Base-by-base conservation (phyloP, 495 filamentous ascomycete species). In the Penicillium robsamsonii region DNA sequence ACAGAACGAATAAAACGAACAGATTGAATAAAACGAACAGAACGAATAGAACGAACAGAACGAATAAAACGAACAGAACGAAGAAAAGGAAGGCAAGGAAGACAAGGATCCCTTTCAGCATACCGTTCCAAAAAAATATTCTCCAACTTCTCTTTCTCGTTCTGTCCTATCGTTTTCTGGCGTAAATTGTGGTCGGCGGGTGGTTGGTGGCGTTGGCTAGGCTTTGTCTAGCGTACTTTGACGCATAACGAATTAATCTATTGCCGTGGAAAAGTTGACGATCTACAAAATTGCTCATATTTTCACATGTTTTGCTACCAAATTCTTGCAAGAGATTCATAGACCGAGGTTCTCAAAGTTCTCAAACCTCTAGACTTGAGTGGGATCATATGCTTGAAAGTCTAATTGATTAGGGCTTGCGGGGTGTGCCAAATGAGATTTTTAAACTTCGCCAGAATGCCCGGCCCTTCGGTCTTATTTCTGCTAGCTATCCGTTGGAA, bases 381-480 rank as follows among this genome's bases (percentile, higher is more conserved):
- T 18, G 20, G n/a, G n/a, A 45, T 22, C 43, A 22, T 25, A 45
- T 45, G 43, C 5, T 12, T 12, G 9, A 45, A 45, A 45, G 43
- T 45, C 43, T 45, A 45, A 45, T 45, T 45, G 12, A 45, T 45
- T 45, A 45, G 43, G 43, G 20, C 43, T 45, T 45, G 12, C 20
- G 24, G 22, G 43, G 24, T 27, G 1, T 25, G 41, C 41, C 22
- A 27, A 45, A 27, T 27, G 43, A 45, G 24, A 11, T n/a, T 27
- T 27, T 45, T 29, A n/a, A 44, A 25, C 0, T 11, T 45, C 22
- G 25, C 25, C 42, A 27, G 42, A 45, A 45, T 22, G 9, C 42
- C 42, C 42, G 42, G 24, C 42, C 42, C 10, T 45, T 45, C 42
- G 12, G 27, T 45, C 42, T 27, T 45, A 45, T 45, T 45, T 25